These are phyloP conservation scores for Leucosporidium creatinivorum DNA, from an alignment of 768 basidiomycete species.

Conservation along the genomic window DNA sequence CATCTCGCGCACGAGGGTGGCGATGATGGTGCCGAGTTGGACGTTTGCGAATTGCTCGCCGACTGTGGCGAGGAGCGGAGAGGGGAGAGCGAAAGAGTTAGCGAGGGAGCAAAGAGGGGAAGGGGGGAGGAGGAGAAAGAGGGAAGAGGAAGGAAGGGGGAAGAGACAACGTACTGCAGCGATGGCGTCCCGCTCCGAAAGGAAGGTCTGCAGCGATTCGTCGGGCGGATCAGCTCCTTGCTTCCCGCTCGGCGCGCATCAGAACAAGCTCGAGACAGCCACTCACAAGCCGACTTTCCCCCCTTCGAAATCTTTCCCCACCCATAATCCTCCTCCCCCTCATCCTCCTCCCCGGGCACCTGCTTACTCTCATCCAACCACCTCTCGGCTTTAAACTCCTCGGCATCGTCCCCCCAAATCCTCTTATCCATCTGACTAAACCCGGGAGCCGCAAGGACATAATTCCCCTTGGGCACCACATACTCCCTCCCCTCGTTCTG, in stretches of 20 bases:
- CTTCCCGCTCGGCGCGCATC: background rate
- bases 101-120: background rate
- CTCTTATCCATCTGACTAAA: constrained; percentile 77
- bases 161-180: background rate
- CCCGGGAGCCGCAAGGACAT: constrained; percentile 78
- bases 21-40: constrained; percentile 76
- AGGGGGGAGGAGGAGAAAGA: too few relatives aligned
- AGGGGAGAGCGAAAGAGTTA: constrained; percentile 46
- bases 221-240: background rate
- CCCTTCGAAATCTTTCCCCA: constrained; percentile 72
- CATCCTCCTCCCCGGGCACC: constrained; percentile 65
- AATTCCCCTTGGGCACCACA: constrained; percentile 83
- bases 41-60: constrained; percentile 91
- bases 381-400: constrained; percentile 66
- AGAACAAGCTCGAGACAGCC: background rate
- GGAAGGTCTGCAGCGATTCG: constrained; percentile 64
- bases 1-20: constrained; percentile 66
- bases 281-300: constrained; percentile 34
- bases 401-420: constrained; percentile 64
- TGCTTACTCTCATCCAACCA: constrained; percentile 84
- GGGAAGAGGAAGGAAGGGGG: too few relatives aligned
- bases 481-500: constrained; percentile 57
- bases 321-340: constrained; percentile 78
- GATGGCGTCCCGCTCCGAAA: constrained; percentile 58
- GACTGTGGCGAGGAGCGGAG: background rate